These are phyloP conservation scores for Botrytis cinerea DNA, from an alignment of 2,329 filamentous ascomycete species.

Conservation along the genomic window DNA sequence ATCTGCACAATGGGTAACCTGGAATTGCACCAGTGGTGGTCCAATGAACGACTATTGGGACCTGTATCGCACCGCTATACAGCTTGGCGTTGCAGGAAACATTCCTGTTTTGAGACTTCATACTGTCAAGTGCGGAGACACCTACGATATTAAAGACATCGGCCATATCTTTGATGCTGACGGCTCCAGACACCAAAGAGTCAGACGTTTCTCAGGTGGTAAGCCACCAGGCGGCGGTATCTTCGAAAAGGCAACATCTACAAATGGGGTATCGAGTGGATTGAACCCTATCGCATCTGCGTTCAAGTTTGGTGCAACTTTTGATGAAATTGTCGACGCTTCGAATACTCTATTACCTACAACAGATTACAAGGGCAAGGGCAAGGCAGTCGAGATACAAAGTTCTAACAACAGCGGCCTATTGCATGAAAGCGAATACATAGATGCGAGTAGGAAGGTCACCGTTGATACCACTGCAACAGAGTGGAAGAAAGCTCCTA, in stretches of 20 bases:
- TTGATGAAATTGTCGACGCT: conserved; percentile 6
- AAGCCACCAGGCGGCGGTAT: conserved; percentile 22
- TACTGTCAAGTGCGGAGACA: conserved; percentile 14
- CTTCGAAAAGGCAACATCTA: not conserved
- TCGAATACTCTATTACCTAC: not conserved
- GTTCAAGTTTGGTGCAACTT: conserved; percentile 8
- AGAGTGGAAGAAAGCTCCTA: conserved; percentile 16
- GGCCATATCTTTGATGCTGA: conserved; percentile 18
- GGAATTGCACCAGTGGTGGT: conserved; percentile 16
- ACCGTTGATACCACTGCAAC: not conserved
- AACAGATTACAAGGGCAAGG: not conserved
- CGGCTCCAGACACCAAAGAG: not conserved
- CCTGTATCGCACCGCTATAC: conserved; percentile 11
- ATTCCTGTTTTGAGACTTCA: conserved; percentile 22
- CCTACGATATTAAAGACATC: not conserved
- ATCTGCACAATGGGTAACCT: conserved; percentile 14
- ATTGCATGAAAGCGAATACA: conserved; percentile 1
- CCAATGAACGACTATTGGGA: conserved; percentile 21
- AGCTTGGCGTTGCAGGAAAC: not conserved
- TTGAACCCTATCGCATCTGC: conserved; percentile 4
- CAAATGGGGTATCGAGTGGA: not conserved
- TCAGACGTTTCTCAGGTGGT: conserved; percentile 9
- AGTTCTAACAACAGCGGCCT: not conserved
- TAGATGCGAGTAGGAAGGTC: not conserved
- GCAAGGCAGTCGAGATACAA: not conserved